phyloP scores from a whole-genome alignment of 768 basidiomycete species.

The Clavulina sp. region DNA sequence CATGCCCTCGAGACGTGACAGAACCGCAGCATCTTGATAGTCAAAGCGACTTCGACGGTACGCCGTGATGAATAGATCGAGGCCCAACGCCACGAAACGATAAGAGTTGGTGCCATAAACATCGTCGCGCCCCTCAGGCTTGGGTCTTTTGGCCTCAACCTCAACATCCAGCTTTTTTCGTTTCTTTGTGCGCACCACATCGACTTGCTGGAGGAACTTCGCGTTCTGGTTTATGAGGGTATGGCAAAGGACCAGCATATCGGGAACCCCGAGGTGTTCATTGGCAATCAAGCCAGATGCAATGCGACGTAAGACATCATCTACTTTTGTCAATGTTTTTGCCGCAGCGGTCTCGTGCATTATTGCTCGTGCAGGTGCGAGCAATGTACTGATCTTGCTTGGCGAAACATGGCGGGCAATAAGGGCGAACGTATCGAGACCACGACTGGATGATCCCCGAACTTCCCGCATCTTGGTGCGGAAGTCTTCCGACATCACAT shows the following conservation, averaged over 20 bases:
- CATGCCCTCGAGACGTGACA: slow-evolving; percentile 76
- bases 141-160: slow-evolving; percentile 62
- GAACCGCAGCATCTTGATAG: slow-evolving; percentile 51
- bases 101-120: slow-evolving; percentile 62
- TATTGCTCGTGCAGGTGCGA: slow-evolving; percentile 63
- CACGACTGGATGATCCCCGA: slow-evolving; percentile 60
- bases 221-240: slow-evolving; percentile 85
- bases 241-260: slow-evolving; percentile 68
- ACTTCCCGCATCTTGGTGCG: slow-evolving; percentile 92
- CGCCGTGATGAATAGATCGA: slow-evolving; percentile 80
- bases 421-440: slow-evolving; percentile 70
- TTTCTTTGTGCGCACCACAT: slow-evolving; percentile 12
- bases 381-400: slow-evolving; percentile 49
- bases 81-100: slow-evolving; percentile 80
- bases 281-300: slow-evolving; percentile 77
- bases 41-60: slow-evolving; percentile 75
- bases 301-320: slow-evolving; percentile 74
- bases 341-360: slow-evolving; percentile 71
- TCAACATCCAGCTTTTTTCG: slow-evolving; percentile 31
- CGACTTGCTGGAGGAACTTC: slow-evolving; percentile 54
- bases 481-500: slow-evolving; percentile 77
- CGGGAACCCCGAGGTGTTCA: slow-evolving; percentile 43
- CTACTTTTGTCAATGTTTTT: slow-evolving; percentile 67
- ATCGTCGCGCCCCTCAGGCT: slow-evolving; percentile 33
- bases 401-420: slow-evolving; percentile 68